Base-by-base conservation (phyloP, 2,329 filamentous ascomycete genomes). In the Cadophora luteo-olivacea region DNA sequence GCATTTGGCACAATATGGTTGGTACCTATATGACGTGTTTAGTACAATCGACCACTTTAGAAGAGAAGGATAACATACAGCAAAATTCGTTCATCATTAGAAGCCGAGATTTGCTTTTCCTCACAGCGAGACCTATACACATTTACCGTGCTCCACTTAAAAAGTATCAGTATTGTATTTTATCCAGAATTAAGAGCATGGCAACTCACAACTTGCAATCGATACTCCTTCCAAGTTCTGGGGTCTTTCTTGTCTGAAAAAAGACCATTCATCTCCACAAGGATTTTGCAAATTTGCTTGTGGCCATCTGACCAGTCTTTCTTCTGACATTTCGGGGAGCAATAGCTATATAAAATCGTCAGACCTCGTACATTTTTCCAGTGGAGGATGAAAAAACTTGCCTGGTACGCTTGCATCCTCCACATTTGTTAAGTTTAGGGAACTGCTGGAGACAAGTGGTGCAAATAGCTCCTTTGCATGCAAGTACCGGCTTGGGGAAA, bases 271-370 rank as follows among this genome's bases (percentile, higher is more conserved):
- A 66, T 60, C 19, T 57, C 60, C 3, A 49, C 32, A 11, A 71
- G 54, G 2, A 70, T 48, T 9, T 55, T 61, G 51, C 71, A 72
- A 14, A 69, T 16, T 4, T 62, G 54, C 36, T 71, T 70, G 48
- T 72, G 71, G 9, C 60, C 66, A 49, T 60, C 62, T 45, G 69
- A 67, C 75, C 75, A 76, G 38, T 76, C 65, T 24, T 51, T 63
- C 65, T 68, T 70, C 51, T 77, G 75, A 54, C 75, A 77, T 51
- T 70, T 64, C 22, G 49, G 66, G 2, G 74, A 75, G 68, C 74
- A 77, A 41, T 77, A 76, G 38, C 64, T 69, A 22, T 45, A 24
- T 24, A 3, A 24, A 51, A 9, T 32, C 3, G 38, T 62, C 25
- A 65, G 48, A n/a, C n/a, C n/a, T n/a, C n/a, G n/a, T n/a, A n/a